phyloP scores from a whole-genome alignment of 2,329 filamentous ascomycete genomes.

The Chaetoscypha palmicola region DNA sequence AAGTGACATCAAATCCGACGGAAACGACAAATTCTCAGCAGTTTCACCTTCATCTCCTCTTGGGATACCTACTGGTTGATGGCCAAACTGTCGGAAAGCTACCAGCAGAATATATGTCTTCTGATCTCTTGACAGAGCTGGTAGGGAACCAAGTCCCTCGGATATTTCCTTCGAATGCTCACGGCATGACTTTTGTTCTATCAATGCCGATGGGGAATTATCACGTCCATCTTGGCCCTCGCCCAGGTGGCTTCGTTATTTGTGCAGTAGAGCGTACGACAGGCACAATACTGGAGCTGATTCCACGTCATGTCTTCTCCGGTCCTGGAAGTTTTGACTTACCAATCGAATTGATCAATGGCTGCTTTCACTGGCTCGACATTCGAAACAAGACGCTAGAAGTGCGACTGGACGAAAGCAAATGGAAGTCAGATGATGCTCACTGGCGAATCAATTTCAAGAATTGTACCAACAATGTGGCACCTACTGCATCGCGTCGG shows the following conservation, averaged over 20 bases:
- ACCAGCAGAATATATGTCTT: slow-evolving; percentile 42
- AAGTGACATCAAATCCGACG: too few relatives aligned
- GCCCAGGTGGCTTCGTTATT: slow-evolving; percentile 36
- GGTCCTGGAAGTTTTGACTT: slow-evolving; percentile 37
- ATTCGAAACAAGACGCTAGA: slow-evolving; percentile 40
- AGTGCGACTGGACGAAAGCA: slow-evolving; percentile 39
- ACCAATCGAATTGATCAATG: slow-evolving; percentile 41
- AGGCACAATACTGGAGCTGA: slow-evolving; percentile 29
- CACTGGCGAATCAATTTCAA: slow-evolving; percentile 38
- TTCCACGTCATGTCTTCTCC: slow-evolving; percentile 32
- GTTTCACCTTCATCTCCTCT: slow-evolving; percentile 39
- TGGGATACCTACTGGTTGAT: slow-evolving; percentile 43
- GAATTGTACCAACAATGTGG: too few relatives aligned
- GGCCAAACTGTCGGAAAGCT: slow-evolving; percentile 44
- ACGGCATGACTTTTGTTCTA: slow-evolving; percentile 45
- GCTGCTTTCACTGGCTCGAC: slow-evolving; percentile 54
- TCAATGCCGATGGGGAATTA: slow-evolving; percentile 33
- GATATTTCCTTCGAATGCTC: slow-evolving; percentile 43
- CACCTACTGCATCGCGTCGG: slow-evolving; percentile 26
- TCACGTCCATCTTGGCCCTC: slow-evolving; percentile 49
- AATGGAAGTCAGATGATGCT: slow-evolving; percentile 33
- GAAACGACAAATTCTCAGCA: too few relatives aligned
- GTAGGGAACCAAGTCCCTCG: slow-evolving; percentile 47
- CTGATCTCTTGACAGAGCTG: slow-evolving; percentile 38
- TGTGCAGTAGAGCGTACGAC: slow-evolving; percentile 32